phyloP scores from a whole-genome alignment of 2,329 filamentous ascomycete genomes.

The Aureobasidium sp. region DNA sequence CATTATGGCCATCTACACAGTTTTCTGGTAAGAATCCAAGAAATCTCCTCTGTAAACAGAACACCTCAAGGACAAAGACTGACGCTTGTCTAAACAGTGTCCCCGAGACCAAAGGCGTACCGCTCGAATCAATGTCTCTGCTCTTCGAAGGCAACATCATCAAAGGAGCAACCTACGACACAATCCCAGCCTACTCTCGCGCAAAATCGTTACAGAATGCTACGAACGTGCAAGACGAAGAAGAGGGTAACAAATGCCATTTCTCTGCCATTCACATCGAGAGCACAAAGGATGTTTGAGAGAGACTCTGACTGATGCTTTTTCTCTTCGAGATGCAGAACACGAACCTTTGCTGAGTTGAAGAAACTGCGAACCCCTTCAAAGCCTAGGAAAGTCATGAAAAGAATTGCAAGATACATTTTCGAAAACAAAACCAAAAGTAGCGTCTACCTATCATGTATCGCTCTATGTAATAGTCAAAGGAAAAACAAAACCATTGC shows the following conservation, averaged over 20 bases:
- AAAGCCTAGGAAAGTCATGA: background rate
- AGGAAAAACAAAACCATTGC: no score
- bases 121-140: constrained; percentile 32
- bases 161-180: constrained; percentile 30
- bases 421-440: background rate
- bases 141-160: constrained; percentile 36
- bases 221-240: background rate
- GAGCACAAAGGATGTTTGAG: background rate
- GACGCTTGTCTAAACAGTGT: constrained; percentile 16
- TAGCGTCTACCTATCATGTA: no score
- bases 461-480: no score
- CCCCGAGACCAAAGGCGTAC: constrained; percentile 36
- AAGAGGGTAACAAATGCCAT: background rate
- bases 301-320: background rate
- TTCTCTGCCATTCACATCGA: background rate
- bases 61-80: no score
- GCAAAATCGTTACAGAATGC: constrained; percentile 17
- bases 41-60: no score
- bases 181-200: constrained; percentile 27
- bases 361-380: background rate
- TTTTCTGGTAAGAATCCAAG: constrained; percentile 23
- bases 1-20: constrained; percentile 32
- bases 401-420: background rate
- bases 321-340: background rate
- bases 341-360: background rate